A percentile compares a stretch with the other conserved stretches of the same genome.
Evolutionary conservation across 305 asterid genomes (phyloP).

Genomic region (Solanum hybrid): DNA sequence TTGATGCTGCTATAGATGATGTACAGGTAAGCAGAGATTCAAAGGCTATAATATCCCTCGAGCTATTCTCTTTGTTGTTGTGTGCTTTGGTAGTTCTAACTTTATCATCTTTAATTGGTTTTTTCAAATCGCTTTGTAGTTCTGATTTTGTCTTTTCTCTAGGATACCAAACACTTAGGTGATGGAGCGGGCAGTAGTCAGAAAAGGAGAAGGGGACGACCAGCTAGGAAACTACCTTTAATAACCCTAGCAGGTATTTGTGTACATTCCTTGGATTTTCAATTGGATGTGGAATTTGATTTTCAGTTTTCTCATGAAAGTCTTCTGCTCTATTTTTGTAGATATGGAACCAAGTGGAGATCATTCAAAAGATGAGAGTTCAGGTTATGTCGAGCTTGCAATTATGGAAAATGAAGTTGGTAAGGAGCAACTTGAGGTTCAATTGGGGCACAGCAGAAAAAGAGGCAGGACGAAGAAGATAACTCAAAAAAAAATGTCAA

Average conservation of each 20-base stretch:
- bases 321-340: slow-evolving; percentile 12
- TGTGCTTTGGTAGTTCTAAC: neutral
- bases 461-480: slow-evolving; percentile 14
- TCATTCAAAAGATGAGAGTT: slow-evolving; percentile 14
- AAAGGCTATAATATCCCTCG: neutral
- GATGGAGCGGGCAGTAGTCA: slow-evolving; percentile 13
- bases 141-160: slow-evolving; percentile 5
- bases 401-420: slow-evolving; percentile 6
- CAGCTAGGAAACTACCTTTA: slow-evolving; percentile 15
- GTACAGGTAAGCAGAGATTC: slow-evolving; percentile 26
- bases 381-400: slow-evolving; percentile 14
- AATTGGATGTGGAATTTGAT: neutral
- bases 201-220: slow-evolving; percentile 53
- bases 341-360: slow-evolving; percentile 15
- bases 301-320: slow-evolving; percentile 8
- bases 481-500: slow-evolving; percentile 11
- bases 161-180: slow-evolving; percentile 27
- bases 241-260: slow-evolving; percentile 26
- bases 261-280: neutral
- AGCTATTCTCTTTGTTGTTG: neutral
- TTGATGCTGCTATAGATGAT: slow-evolving; percentile 16
- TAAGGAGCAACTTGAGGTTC: slow-evolving; percentile 15
- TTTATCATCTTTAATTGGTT: neutral
- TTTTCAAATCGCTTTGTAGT: neutral
- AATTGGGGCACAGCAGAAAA: slow-evolving; percentile 13